phyloP scores from a whole-genome alignment of 2,329 filamentous ascomycete genomes.

The Parastagonospora avenae region DNA sequence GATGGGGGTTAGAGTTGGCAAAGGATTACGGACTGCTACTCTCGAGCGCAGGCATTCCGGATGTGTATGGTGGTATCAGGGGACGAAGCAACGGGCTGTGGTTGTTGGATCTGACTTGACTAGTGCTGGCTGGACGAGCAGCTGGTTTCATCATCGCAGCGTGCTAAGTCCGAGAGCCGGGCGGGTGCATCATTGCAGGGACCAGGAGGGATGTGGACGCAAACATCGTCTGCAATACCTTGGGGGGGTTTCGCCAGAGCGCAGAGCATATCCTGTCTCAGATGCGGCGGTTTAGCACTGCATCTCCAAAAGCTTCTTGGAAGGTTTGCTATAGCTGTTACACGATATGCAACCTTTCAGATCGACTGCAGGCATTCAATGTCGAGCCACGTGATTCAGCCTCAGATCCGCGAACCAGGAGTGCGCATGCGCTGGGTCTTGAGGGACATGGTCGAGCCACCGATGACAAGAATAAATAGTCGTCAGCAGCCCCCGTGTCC shows the following conservation, averaged over 20 bases:
- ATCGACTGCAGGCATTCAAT: slow-evolving; percentile 1
- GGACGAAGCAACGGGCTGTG: background rate
- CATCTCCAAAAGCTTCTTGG: no score
- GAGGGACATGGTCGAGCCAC: background rate
- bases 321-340: no score
- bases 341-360: no score
- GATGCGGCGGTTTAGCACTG: no score
- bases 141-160: slow-evolving; percentile 24
- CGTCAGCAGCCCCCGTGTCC: background rate
- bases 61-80: slow-evolving; percentile 1
- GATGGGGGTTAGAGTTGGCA: background rate
- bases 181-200: slow-evolving; percentile 15
- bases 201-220: background rate
- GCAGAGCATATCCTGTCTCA: no score
- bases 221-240: background rate
- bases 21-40: slow-evolving; percentile 6
- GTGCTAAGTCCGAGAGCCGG: slow-evolving; percentile 14
- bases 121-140: slow-evolving; percentile 15
- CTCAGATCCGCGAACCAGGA: slow-evolving; percentile 1
- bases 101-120: slow-evolving; percentile 14
- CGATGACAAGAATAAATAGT: background rate
- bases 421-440: background rate
- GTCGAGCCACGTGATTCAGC: slow-evolving; percentile 11
- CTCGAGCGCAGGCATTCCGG: slow-evolving; percentile 12
- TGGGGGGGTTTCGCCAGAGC: no score